These are phyloP conservation scores for Akanthomyces uredinophilus DNA, from an alignment of 2,329 filamentous ascomycete species.

Conservation along the genomic window DNA sequence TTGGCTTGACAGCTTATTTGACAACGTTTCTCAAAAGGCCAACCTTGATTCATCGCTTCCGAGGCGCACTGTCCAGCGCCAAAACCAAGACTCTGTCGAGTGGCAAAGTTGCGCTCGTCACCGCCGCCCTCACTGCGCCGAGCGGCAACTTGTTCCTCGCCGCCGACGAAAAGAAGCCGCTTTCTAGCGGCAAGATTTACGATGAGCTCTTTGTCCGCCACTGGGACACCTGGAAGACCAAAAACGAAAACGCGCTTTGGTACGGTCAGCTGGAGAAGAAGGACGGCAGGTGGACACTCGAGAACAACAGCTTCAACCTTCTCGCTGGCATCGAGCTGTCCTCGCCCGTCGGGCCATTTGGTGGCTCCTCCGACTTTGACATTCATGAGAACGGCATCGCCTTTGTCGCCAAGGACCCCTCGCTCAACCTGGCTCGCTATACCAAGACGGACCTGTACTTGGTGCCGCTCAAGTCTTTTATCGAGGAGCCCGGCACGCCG, in stretches of 20 bases:
- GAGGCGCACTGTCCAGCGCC: conserved; percentile 52
- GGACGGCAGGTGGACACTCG: conserved; percentile 37
- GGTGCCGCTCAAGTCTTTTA: conserved; percentile 58
- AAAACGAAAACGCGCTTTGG: conserved; percentile 68
- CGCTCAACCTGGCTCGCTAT: conserved; percentile 64
- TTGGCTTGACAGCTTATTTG: background rate
- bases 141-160: conserved; percentile 66
- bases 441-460: conserved; percentile 82
- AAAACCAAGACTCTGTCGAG: conserved; percentile 50
- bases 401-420: conserved; percentile 71
- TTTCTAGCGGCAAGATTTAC: conserved; percentile 66
- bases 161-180: conserved; percentile 52
- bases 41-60: conserved; percentile 43
- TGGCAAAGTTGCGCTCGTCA: conserved; percentile 48
- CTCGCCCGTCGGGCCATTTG: conserved; percentile 71
- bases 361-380: conserved; percentile 76
- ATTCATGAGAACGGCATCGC: conserved; percentile 60
- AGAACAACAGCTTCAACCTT: conserved; percentile 53
- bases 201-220: conserved; percentile 72
- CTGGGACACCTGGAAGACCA: conserved; percentile 72
- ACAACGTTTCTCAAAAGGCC: conserved; percentile 22
- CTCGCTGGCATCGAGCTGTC: conserved; percentile 55
- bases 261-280: conserved; percentile 56
- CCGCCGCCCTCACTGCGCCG: conserved; percentile 60
- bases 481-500: conserved; percentile 46